Evolutionary conservation across 2,329 filamentous ascomycete genomes (phyloP).

Genomic region (Waltergamsia citrina): DNA sequence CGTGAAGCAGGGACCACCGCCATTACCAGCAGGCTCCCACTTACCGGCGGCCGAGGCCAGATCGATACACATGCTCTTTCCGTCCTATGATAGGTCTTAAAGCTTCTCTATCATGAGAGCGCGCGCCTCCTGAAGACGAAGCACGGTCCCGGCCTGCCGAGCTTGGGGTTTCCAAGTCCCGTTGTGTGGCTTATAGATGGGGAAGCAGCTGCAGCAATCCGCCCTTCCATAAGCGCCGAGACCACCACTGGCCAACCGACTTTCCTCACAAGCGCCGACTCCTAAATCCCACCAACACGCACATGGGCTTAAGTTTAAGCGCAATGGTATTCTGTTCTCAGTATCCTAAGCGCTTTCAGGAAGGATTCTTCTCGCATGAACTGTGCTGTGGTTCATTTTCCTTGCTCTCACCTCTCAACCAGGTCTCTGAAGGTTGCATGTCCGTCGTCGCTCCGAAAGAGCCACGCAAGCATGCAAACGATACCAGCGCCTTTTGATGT

Average conservation of each 20-base stretch:
- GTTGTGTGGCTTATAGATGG: too few species aligned
- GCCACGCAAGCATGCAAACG: too few species aligned
- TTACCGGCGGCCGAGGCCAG: background rate
- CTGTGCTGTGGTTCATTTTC: too few species aligned
- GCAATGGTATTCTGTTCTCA: too few species aligned
- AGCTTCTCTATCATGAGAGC: too few species aligned
- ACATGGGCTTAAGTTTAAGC: background rate
- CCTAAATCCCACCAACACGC: background rate
- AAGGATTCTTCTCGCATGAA: background rate
- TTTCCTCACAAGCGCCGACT: slow-evolving; percentile 1
- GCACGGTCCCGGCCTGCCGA: background rate
- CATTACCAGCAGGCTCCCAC: slow-evolving; percentile 1
- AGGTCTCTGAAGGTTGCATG: too few species aligned
- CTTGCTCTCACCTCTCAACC: too few species aligned
- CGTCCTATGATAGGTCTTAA: background rate
- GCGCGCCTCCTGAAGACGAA: slow-evolving; percentile 2
- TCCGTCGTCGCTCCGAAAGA: too few species aligned
- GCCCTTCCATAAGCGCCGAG: too few species aligned
- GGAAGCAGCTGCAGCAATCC: too few species aligned
- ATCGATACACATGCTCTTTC: background rate
- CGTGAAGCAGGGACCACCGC: slow-evolving; percentile 7
- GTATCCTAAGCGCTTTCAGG: background rate
- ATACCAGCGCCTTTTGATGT: too few species aligned
- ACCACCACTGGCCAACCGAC: background rate
- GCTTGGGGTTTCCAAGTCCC: background rate